phyloP scores from a whole-genome alignment of 2,329 filamentous ascomycete genomes.

The Xylariaceae sp. region DNA sequence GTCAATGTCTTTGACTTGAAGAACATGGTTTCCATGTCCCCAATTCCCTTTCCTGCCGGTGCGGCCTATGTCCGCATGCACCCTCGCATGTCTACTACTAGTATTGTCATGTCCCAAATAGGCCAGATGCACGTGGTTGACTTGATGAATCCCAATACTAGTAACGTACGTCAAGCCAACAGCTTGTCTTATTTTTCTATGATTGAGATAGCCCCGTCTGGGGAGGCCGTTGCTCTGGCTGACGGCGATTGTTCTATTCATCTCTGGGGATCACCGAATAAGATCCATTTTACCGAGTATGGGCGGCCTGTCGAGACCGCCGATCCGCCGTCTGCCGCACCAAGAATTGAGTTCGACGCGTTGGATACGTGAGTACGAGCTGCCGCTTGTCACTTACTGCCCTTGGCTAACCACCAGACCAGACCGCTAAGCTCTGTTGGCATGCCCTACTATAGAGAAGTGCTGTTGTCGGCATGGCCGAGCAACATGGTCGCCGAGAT shows the following conservation, averaged over 20 bases:
- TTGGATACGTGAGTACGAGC: conserved; percentile 66
- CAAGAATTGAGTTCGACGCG: conserved; percentile 68
- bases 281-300: conserved; percentile 86
- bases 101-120: conserved; percentile 88
- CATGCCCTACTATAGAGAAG: conserved; percentile 91
- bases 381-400: neutral
- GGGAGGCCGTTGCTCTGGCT: conserved; percentile 81
- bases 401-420: conserved; percentile 16
- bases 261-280: conserved; percentile 85
- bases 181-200: conserved; percentile 75
- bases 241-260: conserved; percentile 81
- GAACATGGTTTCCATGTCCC: conserved; percentile 83
- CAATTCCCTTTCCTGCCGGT: conserved; percentile 89
- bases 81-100: conserved; percentile 91
- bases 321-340: conserved; percentile 64
- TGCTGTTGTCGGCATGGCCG: conserved; percentile 88
- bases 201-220: conserved; percentile 86
- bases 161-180: conserved; percentile 83
- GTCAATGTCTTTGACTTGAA: conserved; percentile 97
- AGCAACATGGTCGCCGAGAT: conserved; percentile 83
- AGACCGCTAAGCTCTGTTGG: conserved; percentile 85
- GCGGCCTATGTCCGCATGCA: conserved; percentile 97
- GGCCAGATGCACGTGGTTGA: conserved; percentile 97
- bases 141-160: conserved; percentile 89
- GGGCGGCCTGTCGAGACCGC: conserved; percentile 79